These are phyloP conservation scores for Kodamaea arcana DNA, from an alignment of 1,139 yeast genomes.

Conservation along the genomic window DNA sequence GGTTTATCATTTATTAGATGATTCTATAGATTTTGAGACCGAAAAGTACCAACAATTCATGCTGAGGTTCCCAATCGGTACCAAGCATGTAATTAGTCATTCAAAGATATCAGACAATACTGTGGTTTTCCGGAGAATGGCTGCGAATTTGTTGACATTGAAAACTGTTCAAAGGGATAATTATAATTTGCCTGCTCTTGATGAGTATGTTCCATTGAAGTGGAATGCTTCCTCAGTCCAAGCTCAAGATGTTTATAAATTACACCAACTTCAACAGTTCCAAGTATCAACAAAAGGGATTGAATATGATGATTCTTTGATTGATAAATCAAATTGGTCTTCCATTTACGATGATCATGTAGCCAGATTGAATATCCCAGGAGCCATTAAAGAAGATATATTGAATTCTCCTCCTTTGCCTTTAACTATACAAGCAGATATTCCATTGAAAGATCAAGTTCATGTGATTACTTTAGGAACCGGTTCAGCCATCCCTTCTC, in stretches of 20 bases:
- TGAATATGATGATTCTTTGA: slow-evolving; percentile 16
- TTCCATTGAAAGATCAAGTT: slow-evolving; percentile 46
- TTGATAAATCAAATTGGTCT: slow-evolving; percentile 33
- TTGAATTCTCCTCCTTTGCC: slow-evolving; percentile 18
- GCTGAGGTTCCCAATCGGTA: slow-evolving; percentile 43
- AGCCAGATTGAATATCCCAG: slow-evolving; percentile 21
- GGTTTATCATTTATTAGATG: slow-evolving; percentile 77
- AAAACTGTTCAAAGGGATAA: slow-evolving; percentile 49
- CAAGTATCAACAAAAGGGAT: slow-evolving; percentile 24
- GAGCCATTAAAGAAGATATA: slow-evolving; percentile 15
- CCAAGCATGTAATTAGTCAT: slow-evolving; percentile 70
- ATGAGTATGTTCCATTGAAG: slow-evolving; percentile 18
- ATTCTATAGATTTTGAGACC: slow-evolving; percentile 49
- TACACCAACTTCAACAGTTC: slow-evolving; percentile 32
- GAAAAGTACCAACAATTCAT: slow-evolving; percentile 44
- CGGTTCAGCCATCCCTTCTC: slow-evolving; percentile 88
- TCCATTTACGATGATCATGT: slow-evolving; percentile 41
- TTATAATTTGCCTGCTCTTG: slow-evolving; percentile 48
- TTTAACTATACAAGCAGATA: slow-evolving; percentile 5
- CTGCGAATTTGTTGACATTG: slow-evolving; percentile 52
- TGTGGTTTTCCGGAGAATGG: slow-evolving; percentile 54
- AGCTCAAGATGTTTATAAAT: slow-evolving; percentile 15
- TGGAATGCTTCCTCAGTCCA: no score
- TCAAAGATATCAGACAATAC: slow-evolving; percentile 57
- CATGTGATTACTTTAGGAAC: slow-evolving; percentile 85